Evolutionary conservation across 2,329 filamentous ascomycete genomes (phyloP).

Genomic region (Fusarium sulawesiense): DNA sequence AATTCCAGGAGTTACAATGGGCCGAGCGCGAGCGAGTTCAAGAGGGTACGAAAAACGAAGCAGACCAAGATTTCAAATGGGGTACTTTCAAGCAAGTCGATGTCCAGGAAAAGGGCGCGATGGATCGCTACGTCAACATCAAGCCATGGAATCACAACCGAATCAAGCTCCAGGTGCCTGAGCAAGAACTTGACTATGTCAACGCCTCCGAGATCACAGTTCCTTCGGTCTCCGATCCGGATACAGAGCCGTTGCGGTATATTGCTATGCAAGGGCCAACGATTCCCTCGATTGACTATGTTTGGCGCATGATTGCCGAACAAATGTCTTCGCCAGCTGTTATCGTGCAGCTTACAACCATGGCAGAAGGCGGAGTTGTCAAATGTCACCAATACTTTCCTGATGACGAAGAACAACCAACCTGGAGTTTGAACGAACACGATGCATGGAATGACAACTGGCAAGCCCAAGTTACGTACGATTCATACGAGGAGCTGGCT

Average conservation of each 20-base stretch:
- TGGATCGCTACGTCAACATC: conserved; percentile 92
- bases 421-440: conserved; percentile 69
- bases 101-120: conserved; percentile 45
- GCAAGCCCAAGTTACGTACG: conserved; percentile 75
- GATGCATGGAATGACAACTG: conserved; percentile 75
- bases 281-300: conserved; percentile 77
- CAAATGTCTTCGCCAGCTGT: conserved; percentile 78
- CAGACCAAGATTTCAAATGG: conserved; percentile 50
- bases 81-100: conserved; percentile 51
- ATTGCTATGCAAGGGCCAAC: conserved; percentile 97
- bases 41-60: conserved; percentile 54
- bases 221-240: conserved; percentile 54
- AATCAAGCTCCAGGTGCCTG: conserved; percentile 81
- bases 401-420: conserved; percentile 61
- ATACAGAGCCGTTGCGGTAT: conserved; percentile 67
- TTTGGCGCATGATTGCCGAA: conserved; percentile 96
- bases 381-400: conserved; percentile 95
- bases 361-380: conserved; percentile 78
- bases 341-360: conserved; percentile 94
- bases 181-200: conserved; percentile 80
- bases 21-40: conserved; percentile 62
- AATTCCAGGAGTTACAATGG: conserved; percentile 66
- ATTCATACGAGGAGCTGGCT: conserved; percentile 67
- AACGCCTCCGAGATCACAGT: conserved; percentile 81
- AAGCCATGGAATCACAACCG: conserved; percentile 90